Evolutionary conservation across 2,329 filamentous ascomycete species (phyloP).

Genomic region (Trichoderma cornu-damae): DNA sequence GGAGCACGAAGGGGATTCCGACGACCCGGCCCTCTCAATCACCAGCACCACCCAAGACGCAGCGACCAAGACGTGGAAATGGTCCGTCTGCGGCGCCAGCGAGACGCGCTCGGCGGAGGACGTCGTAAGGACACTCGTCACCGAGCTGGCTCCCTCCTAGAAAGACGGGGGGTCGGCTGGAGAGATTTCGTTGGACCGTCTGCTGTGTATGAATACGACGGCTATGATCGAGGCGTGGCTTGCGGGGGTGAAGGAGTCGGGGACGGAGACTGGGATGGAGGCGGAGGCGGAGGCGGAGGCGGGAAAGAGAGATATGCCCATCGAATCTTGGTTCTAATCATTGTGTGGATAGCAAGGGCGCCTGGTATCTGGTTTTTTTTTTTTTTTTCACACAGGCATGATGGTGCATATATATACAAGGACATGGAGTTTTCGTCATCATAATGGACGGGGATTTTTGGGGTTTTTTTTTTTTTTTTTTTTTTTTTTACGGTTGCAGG

Average conservation of each 20-base stretch:
- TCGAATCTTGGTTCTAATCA: background rate
- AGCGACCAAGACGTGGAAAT: conserved; percentile 28
- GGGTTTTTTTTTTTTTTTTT: too few relatives aligned
- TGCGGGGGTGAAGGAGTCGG: background rate
- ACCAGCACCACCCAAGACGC: conserved; percentile 22
- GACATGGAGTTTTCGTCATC: too few relatives aligned
- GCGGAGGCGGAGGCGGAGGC: background rate
- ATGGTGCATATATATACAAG: too few relatives aligned
- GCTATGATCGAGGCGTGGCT: background rate
- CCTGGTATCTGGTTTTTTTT: background rate
- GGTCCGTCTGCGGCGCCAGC: conserved; percentile 23
- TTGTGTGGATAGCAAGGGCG: background rate
- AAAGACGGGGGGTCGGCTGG: background rate
- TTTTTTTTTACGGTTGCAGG: too few relatives aligned
- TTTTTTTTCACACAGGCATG: too few relatives aligned
- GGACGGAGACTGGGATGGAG: background rate
- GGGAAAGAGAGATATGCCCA: background rate
- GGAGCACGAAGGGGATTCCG: conserved; percentile 20
- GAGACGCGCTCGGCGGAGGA: conserved; percentile 24
- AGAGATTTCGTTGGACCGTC: too few relatives aligned
- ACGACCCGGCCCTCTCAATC: conserved; percentile 23
- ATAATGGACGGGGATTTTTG: too few relatives aligned
- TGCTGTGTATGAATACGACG: background rate
- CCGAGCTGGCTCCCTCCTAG: conserved; percentile 22
- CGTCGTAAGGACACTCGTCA: conserved; percentile 23